Evolutionary conservation across 179 eudicot genomes (phyloP).

Genomic region (Corrigiola litoralis): DNA sequence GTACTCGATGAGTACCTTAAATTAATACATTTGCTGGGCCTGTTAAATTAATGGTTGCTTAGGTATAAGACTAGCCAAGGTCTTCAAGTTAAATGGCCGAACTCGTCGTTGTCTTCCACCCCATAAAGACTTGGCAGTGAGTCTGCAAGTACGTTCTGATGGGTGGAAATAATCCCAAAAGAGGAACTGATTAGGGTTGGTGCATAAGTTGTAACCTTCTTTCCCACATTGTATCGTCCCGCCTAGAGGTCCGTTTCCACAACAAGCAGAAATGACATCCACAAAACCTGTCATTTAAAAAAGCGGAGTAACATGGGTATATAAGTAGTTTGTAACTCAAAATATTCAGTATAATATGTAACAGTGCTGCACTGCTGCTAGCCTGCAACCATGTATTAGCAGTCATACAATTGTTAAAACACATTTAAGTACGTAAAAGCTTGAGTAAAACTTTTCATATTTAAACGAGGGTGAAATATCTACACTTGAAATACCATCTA

Average conservation of each 20-base stretch:
- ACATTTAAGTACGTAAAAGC: no score
- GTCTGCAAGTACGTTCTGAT: slow-evolving; percentile 42
- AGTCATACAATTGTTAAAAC: no score
- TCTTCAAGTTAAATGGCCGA: slow-evolving; percentile 52
- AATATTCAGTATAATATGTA: no score
- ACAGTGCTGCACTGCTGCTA: no score
- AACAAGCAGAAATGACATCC: slow-evolving; percentile 50
- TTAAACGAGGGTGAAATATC: no score
- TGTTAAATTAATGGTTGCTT: background rate
- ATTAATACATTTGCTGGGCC: background rate
- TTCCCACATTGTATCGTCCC: slow-evolving; percentile 54
- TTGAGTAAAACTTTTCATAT: no score
- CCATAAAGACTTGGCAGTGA: slow-evolving; percentile 50
- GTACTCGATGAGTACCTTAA: no score
- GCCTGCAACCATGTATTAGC: no score
- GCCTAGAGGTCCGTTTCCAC: slow-evolving; percentile 58
- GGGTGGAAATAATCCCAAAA: slow-evolving; percentile 77
- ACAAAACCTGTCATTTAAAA: slow-evolving; percentile 29
- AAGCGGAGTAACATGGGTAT: no score
- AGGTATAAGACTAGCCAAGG: slow-evolving; percentile 16
- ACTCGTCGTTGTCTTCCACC: slow-evolving; percentile 23
- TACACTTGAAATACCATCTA: no score
- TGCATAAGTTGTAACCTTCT: slow-evolving; percentile 41
- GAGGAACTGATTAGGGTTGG: slow-evolving; percentile 38
- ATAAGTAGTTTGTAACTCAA: no score